Base-by-base conservation (phyloP, 2,329 filamentous ascomycete genomes). In the Colletotrichum paranaense region DNA sequence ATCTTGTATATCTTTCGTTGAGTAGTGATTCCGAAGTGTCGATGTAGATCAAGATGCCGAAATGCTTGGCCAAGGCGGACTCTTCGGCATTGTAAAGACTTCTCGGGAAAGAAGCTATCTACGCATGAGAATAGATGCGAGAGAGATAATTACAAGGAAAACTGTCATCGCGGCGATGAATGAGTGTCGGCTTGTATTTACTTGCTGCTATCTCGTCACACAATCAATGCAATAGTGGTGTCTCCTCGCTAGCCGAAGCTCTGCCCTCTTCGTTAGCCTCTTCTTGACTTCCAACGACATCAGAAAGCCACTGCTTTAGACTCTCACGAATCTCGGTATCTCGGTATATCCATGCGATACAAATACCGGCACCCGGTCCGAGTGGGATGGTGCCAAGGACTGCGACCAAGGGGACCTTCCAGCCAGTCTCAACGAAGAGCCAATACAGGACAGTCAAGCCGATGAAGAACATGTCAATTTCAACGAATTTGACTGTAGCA, bases 381-480 rank as follows among this genome's bases (percentile, higher is more conserved):
- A 83, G 75, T 3, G 84, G 52, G 22, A 81, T 66, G 3, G 79
- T 78, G 3, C 78, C 76, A 19, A 71, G 78, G 8, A 80, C 60
- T 65, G 80, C 82, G 5, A 79, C 81, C 9, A 81, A 74, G 4
- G 81, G 83, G 22, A 80, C 82, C 38, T 79, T 78, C 83, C 84
- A 84, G 22, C 87, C 87, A 0, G 85, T 84, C 78, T 89, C 88
- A 19, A 87, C 85, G 52, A 88, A 78, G 42, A 89, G 79, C 87
- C 88, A 89, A 78, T 89, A 89, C 38, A 89, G 74, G 5, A 88
- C 84, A 1, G 87, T 88, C 75, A 85, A 79, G 2, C 79, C 81
- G 57, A 88, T 80, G 74, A 86, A 88, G 28, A 83, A 78, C 6
- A 82, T 74, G 73, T 89, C 84, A 59, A 89, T 84, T 77, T 85